Evolutionary conservation across 345 rosid genomes (phyloP).

Genomic region (Diplotaxis tenuifolia): DNA sequence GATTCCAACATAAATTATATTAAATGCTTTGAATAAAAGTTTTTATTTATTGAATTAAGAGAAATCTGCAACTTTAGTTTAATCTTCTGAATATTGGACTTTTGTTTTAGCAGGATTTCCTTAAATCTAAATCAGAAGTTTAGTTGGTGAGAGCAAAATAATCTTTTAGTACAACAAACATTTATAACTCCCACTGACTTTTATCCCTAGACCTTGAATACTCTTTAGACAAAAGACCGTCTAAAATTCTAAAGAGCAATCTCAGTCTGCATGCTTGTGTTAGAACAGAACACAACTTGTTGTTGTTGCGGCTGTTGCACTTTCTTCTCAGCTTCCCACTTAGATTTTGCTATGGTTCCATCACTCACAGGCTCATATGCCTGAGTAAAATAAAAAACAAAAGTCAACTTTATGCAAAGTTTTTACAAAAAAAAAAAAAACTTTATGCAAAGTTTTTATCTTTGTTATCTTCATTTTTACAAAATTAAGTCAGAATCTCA

Average conservation of each 20-base stretch:
- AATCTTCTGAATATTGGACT: background rate
- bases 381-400: constrained; percentile 36
- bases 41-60: background rate
- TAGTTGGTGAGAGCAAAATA: background rate
- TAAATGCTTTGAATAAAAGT: background rate
- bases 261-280: constrained; percentile 51
- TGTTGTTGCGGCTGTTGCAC: constrained; percentile 37
- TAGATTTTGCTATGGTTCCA: constrained; percentile 71
- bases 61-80: background rate
- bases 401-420: background rate
- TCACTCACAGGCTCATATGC: constrained; percentile 84
- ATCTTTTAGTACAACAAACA: background rate
- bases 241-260: constrained; percentile 46
- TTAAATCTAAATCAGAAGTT: background rate
- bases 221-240: background rate
- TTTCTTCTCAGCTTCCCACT: constrained; percentile 68
- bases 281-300: constrained; percentile 35
- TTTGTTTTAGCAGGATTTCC: background rate
- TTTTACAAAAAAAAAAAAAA: too few relatives aligned
- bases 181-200: background rate
- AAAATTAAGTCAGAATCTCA: constrained; percentile 20
- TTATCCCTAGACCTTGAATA: background rate
- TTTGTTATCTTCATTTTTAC: constrained; percentile 12
- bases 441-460: constrained; percentile 2
- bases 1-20: background rate